Evolutionary conservation across 495 filamentous ascomycete species (phyloP).

Genomic region (Neurospora sp.): DNA sequence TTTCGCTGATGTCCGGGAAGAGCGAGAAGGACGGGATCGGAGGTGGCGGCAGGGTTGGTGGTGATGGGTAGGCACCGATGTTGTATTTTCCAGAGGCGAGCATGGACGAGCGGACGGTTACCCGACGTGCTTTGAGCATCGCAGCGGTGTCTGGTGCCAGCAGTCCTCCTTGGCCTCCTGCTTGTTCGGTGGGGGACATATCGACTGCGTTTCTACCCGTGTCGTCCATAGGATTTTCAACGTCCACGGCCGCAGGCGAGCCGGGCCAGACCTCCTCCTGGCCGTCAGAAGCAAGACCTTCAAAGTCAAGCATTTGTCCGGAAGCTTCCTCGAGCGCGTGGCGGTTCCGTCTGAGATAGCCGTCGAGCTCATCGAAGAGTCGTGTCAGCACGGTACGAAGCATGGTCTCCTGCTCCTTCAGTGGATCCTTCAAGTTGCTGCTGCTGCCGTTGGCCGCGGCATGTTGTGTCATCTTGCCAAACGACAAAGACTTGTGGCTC

Average conservation of each 20-base stretch:
- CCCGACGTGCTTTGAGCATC: neutral
- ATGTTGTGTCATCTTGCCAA: neutral
- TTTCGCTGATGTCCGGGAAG: constrained; percentile 13
- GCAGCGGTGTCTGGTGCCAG: neutral
- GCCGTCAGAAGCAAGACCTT: constrained; percentile 2
- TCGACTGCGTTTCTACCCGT: neutral
- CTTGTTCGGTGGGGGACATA: neutral
- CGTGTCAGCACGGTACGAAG: constrained; percentile 2
- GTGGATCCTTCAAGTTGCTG: neutral
- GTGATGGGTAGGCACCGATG: constrained; percentile 3
- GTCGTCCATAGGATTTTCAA: neutral
- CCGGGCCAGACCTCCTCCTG: constrained; percentile 4
- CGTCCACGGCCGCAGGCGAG: neutral
- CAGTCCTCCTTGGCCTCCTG: neutral
- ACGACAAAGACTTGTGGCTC: neutral
- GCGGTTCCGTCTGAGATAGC: constrained; percentile 14
- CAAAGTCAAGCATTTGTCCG: constrained; percentile 12
- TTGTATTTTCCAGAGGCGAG: constrained; percentile 1
- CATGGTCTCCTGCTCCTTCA: constrained; percentile 6
- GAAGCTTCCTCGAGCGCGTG: constrained; percentile 7
- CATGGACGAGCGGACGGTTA: constrained; percentile 16
- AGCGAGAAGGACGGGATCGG: constrained; percentile 20
- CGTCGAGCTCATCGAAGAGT: constrained; percentile 12
- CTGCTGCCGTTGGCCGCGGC: neutral
- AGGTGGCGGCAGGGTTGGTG: neutral